Evolutionary conservation across 257 asterid genomes (phyloP), one percentile per base, ranked within the genome.

Genomic region (Solanum lycopersicoides): DNA sequence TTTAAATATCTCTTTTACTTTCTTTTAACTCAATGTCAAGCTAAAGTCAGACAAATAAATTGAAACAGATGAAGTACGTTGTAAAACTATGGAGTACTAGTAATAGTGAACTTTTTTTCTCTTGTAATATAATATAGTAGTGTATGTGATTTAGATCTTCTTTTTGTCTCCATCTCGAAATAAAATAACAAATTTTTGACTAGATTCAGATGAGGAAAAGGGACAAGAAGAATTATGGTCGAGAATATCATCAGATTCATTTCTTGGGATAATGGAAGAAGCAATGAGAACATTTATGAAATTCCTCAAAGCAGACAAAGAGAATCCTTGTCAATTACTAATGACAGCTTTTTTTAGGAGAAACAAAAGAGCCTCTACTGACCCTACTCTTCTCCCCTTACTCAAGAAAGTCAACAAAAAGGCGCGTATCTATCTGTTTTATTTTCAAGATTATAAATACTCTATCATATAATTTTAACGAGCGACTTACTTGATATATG

Each of bases 281-380:
- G 89, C 95, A 87, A 94, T 96, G 32, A 92, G 92, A 88, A 96
- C 98, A 73, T 96, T 96, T 90, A 95, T 96, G 96, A 86, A 87
- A 88, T 96, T 96, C 93, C 92, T 95, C 82, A 94, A 94, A 89
- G 95, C 95, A 82, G 99, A 96, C 92, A 95, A 88, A 92, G 90
- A 92, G 90, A 94, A 85, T 86, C 92, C 90, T 71, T 93, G 90
- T 88, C 94, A 92, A 87, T 90, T 94, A 28, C n/a, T 80, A 25
- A 68, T 95, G 25, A 91, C 94, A 10, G 94, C 93, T 82, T 91
- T 94, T 82, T 92, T 96, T 75, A 93, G 83, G 93, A 92, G 92
- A 91, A 92, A 91, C 56, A 85, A 88, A 77, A 94, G 89, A 66
- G 94, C 93, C 69, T 91, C 95, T 10, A 94, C 92, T 45, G 96